phyloP scores from a whole-genome alignment of 192 early-diverging fungal genomes.

The Mortierella hygrophila region DNA sequence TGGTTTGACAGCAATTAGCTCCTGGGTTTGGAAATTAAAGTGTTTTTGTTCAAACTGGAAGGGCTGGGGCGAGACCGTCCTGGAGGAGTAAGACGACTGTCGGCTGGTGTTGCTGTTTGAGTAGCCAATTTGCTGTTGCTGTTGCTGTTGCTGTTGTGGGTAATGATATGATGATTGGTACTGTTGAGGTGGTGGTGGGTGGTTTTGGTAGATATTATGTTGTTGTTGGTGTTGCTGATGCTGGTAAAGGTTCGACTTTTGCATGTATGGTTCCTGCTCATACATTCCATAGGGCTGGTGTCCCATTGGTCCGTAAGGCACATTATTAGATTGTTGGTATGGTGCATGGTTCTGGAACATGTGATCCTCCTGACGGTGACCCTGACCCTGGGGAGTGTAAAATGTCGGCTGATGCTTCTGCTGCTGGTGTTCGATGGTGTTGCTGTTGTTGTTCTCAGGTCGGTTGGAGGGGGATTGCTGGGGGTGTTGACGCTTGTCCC shows the following conservation, averaged over 20 bases:
- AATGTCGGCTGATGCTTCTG: slow-evolving; percentile 19
- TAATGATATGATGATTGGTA: not conserved
- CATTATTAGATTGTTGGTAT: slow-evolving; percentile 38
- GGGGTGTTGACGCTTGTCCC: slow-evolving; percentile 44
- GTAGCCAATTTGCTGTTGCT: not conserved
- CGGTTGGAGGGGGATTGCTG: slow-evolving; percentile 6
- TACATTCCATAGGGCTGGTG: slow-evolving; percentile 15
- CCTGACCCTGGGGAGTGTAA: slow-evolving; percentile 8
- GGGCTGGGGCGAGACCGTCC: slow-evolving; percentile 38
- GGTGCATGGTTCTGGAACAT: slow-evolving; percentile 31
- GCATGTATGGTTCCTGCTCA: slow-evolving; percentile 12
- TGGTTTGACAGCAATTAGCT: slow-evolving; percentile 46
- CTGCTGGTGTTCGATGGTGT: not conserved
- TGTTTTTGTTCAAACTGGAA: slow-evolving; percentile 56
- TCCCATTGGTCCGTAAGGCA: slow-evolving; percentile 17
- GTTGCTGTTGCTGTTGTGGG: not conserved
- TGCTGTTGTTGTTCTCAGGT: not conserved
- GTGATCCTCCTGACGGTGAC: slow-evolving; percentile 20
- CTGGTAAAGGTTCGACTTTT: slow-evolving; percentile 12
- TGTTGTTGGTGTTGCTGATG: slow-evolving; percentile 9
- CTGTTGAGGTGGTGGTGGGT: not conserved
- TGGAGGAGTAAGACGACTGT: not conserved
- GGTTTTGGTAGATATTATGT: slow-evolving; percentile 2
- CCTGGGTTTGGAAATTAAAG: slow-evolving; percentile 52
- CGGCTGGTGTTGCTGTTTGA: not conserved